Evolutionary conservation across 495 filamentous ascomycete species (phyloP), one percentile per base, ranked within the genome.

Genomic region (Penicillium coffeae): DNA sequence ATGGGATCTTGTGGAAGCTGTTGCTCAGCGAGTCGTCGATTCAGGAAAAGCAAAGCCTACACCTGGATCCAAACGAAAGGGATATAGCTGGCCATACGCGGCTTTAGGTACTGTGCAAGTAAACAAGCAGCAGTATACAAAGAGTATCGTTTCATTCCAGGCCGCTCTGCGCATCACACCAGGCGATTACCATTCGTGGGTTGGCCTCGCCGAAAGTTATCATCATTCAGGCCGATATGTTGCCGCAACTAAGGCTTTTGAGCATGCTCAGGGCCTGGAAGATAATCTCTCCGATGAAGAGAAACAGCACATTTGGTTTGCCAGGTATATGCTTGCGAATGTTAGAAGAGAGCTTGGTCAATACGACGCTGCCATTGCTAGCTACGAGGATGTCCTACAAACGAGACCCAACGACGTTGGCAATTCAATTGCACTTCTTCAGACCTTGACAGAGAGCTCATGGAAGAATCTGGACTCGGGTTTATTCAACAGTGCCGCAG

Each of bases 281-380:
- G 27, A 43, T 5, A 66, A 59, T 15, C 64, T 74, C 7, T 58
- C 66, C 1, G 56, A 56, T 16, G 39, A 58, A 4, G 73, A 74
- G 2, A 73, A 81, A 42, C 67, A 79, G 3, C 84, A 91, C 34
- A 83, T 79, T 27, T 99, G 93, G 93, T 97, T 96, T 62, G 88
- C 89, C 6, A 85, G 88, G 53, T 95, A 96, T 60, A 95, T 99
- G 83, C 76, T 96, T n/a, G 92, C 90, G 2, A 96, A 99, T 50
- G 87, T 97, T 14, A 86, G 88, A 58, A 80, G 93, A 33, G 93
- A 97, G 64, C 76, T 97, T 27, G 89, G 91, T 8, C 84, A 95
- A 14, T 95, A 85, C 62, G 87, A 92, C 41, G 85, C 86, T 25
- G 88, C 93, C 8, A 86, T 92, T 52, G 55, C 68, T 10, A 80